Base-by-base conservation (phyloP, 2,329 filamentous ascomycete species). In the Proliferodiscus dingleyae region DNA sequence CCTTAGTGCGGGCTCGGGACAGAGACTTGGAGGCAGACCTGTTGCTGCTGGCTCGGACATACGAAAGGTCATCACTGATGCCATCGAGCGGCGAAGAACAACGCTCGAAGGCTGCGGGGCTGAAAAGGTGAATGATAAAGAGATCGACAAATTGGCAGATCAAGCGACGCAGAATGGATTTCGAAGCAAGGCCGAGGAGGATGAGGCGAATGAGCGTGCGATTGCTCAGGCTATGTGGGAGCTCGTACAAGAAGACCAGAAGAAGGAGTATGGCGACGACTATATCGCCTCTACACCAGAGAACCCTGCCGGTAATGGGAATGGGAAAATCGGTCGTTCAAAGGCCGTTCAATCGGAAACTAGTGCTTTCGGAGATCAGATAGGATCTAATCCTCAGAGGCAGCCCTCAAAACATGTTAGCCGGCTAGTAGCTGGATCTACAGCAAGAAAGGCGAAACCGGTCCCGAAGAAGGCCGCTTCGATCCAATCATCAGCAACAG, bases 171-270 rank as follows among this genome's bases (percentile, higher is more conserved):
- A 72, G 46, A 85, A 85, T 53, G 87, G 89, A 0, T 91, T 94
- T 69, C 78, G 77, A 49, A 96, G 89, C 0, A 79, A 87, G 59
- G 89, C 88, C 0, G 88, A 94, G 54, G 87, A 94, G 63, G 89
- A 95, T 45, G 84, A 89, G 56, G 90, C 89, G 3, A 94, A 95
- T 57, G 88, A 95, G 45, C 75, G 79, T 19, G 90, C 90, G 4
- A 95, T 95, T 50, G 81, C 89, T 43, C 81, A 90, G 59, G 89
- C 89, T 0, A 71, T 94, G 24, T 89, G 87, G 70, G 90, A 96
- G 59, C 71, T 95, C 15, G 84, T 93, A 21, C 85, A 94, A 61
- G 82, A 95, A 61, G 89, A 95, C 36, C 52, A 62, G 45, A 55
- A 59, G 43, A 55, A 55, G 41, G 51, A 61, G 41, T 59, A 58